Base-by-base conservation (phyloP, 805 yeast species). In the Komagataella phaffii region DNA sequence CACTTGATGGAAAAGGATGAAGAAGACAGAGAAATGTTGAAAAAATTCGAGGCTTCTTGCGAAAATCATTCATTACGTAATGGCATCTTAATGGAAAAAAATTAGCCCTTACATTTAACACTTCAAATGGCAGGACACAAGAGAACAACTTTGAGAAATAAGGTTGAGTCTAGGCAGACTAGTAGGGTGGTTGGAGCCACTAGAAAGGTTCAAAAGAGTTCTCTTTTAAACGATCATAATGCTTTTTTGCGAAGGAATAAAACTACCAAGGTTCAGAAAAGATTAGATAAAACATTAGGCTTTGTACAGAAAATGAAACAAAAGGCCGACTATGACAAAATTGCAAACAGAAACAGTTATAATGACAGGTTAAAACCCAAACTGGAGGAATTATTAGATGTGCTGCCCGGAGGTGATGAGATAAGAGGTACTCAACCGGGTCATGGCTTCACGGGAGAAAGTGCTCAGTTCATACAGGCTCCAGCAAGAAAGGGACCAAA, bases 301-400 rank as follows among this genome's bases (percentile, higher is more conserved):
- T 30, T 30, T 8, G 40, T 30, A 5, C 40, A 30, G n/a, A 30
- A 30, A 30, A 30, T 30, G 40, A 30, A 30, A 14, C 70, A 73
- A 49, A 30, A 30, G 40, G 40, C 40, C 40, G 40, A 30, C 4
- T 10, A 10, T 10, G 40, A n/a, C n/a, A 30, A 30, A 5, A 30
- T 10, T 30, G 40, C n/a, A 30, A 8, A 30, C 40, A 30, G n/a
- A 30, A 30, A 30, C 8, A 24, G 36, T 14, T 30, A 30, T 5
- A 77, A 75, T 58, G 85, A 83, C 52, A 78, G 81, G 56, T 67
- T 86, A 54, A 77, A 77, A 58, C 88, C 90, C 3, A 75, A 80
- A 58, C 74, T 85, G 77, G 71, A 74, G 51, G 93, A 85, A 56
- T 64, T 85, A 47, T 67, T 81, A 51, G 69, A 69, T 24, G 79